Conservation (phyloP, 169 alveolate species). For the Plasmodium reichenowi region DNA sequence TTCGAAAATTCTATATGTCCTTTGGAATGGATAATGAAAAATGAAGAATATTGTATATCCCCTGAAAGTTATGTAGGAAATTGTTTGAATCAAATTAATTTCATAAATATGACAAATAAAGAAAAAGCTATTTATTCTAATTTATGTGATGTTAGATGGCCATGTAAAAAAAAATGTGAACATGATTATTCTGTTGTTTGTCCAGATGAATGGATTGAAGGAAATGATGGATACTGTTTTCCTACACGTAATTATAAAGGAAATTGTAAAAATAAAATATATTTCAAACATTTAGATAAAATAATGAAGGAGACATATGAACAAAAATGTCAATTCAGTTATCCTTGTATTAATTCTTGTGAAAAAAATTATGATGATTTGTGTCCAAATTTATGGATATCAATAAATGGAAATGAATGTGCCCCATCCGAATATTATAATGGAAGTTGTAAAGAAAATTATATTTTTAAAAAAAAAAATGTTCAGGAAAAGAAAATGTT, state of each 20-base stretch:
- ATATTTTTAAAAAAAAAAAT: conserved; percentile 55
- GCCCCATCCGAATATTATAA: conserved; percentile 67
- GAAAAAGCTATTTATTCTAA: conserved; percentile 71
- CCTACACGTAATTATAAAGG: conserved; percentile 60
- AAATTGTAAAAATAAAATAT: conserved; percentile 41
- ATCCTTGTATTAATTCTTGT: conserved; percentile 69
- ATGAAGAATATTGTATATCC: conserved; percentile 77
- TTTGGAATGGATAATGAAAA: conserved; percentile 77
- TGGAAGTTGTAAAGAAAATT: conserved; percentile 72
- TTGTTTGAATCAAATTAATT: conserved; percentile 52
- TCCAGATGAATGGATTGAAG: conserved; percentile 84
- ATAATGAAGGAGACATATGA: conserved; percentile 67
- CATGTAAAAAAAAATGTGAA: conserved; percentile 78
- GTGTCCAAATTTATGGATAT: conserved; percentile 64
- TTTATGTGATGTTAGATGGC: conserved; percentile 71
- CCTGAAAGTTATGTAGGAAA: conserved; percentile 81
- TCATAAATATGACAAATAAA: conserved; percentile 41
- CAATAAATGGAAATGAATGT: conserved; percentile 60
- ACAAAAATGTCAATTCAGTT: conserved; percentile 71
- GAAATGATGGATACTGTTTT: conserved; percentile 64
- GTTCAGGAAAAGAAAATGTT: conserved; percentile 65
- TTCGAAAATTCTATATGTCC: conserved; percentile 78
- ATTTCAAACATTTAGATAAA: conserved; percentile 56
- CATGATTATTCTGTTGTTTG: conserved; percentile 83
- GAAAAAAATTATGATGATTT: conserved; percentile 69